These are phyloP conservation scores for Dillenia suffruticosa DNA, from an alignment of 164 flowering plant species.

Conservation along the genomic window DNA sequence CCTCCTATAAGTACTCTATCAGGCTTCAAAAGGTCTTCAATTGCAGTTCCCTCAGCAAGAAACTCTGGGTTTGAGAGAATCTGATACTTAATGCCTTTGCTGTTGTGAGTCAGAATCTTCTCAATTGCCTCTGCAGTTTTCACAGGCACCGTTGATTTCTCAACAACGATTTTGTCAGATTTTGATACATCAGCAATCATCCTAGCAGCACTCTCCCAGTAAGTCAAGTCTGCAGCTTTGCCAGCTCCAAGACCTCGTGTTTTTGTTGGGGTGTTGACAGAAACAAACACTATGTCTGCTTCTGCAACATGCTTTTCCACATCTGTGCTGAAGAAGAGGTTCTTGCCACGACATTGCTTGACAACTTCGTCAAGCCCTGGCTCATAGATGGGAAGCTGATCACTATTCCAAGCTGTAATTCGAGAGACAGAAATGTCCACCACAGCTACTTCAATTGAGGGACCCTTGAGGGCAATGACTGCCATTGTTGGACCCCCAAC, in stretches of 20 bases:
- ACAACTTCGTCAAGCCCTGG: constrained; percentile 54
- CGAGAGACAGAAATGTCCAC: constrained; percentile 46
- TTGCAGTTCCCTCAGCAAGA: constrained; percentile 57
- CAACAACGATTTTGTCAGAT: constrained; percentile 51
- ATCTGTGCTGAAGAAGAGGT: constrained; percentile 47
- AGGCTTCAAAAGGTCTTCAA: constrained; percentile 40
- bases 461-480: constrained; percentile 50
- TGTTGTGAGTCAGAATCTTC: constrained; percentile 43
- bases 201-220: constrained; percentile 62
- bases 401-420: constrained; percentile 55
- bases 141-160: constrained; percentile 58
- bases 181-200: constrained; percentile 54
- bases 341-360: constrained; percentile 49
- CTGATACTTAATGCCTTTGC: constrained; percentile 40
- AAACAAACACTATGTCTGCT: constrained; percentile 51
- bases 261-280: constrained; percentile 55
- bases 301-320: constrained; percentile 46
- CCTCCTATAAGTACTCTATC: constrained; percentile 57
- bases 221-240: constrained; percentile 54
- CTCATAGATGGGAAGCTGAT: constrained; percentile 53
- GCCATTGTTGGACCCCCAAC: constrained; percentile 73
- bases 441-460: constrained; percentile 43
- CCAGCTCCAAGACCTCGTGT: constrained; percentile 52
- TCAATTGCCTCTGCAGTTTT: constrained; percentile 57
- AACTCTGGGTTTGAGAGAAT: constrained; percentile 56